Percentiles rank a stretch among this genome's conserved stretches.
Evolutionary conservation across 371 early-diverging fungal species (phyloP).

Genomic region (Syncephalastrum contaminatum): DNA sequence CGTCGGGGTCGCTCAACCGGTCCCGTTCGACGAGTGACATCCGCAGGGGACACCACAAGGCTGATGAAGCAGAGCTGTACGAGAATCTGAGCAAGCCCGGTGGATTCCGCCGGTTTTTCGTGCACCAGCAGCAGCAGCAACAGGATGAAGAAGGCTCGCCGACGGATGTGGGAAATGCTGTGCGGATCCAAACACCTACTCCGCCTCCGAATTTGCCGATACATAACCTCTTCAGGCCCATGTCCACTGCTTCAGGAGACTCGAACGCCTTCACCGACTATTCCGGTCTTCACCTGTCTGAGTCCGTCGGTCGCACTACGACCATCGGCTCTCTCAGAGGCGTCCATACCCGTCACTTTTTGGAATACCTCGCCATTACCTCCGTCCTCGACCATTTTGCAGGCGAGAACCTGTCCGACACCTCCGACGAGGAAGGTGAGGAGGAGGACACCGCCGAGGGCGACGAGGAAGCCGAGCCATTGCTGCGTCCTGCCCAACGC

Average conservation of each 20-base stretch:
- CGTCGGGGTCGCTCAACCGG: constrained; percentile 17
- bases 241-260: constrained; percentile 23
- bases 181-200: no score
- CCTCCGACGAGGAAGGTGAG: constrained; percentile 51
- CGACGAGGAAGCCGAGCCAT: constrained; percentile 27
- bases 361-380: constrained; percentile 67
- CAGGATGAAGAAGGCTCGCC: background rate
- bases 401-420: constrained; percentile 68
- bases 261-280: constrained; percentile 14
- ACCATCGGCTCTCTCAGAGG: constrained; percentile 16
- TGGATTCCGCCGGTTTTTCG: constrained; percentile 68
- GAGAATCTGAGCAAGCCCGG: constrained; percentile 66
- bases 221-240: constrained; percentile 27
- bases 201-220: no score
- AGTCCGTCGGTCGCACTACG: constrained; percentile 14
- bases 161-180: no score
- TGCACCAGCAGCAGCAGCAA: constrained; percentile 50
- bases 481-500: constrained; percentile 28
- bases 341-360: constrained; percentile 52
- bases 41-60: constrained; percentile 1
- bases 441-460: constrained; percentile 38
- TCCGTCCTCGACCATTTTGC: constrained; percentile 68
- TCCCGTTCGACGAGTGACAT: constrained; percentile 27
- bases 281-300: constrained; percentile 13
- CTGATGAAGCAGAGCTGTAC: constrained; percentile 10